Evolutionary conservation across 2,329 filamentous ascomycete genomes (phyloP).

Genomic region (Arthrobotrys iridis): DNA sequence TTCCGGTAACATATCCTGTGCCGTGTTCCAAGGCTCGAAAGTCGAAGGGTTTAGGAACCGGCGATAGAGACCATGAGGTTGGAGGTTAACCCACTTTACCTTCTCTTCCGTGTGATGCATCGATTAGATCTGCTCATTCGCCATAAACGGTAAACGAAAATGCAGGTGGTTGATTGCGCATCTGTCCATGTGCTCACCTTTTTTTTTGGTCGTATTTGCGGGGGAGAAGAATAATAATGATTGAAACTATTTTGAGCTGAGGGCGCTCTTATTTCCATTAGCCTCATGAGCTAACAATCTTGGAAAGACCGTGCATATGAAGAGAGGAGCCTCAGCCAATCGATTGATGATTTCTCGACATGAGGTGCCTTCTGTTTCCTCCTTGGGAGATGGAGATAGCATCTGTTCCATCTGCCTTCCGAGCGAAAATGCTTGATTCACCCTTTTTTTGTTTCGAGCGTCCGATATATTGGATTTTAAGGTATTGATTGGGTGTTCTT

Average conservation of each 20-base stretch:
- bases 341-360: constrained; percentile 16
- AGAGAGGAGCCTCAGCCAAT: constrained; percentile 32
- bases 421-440: not conserved
- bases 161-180: constrained; percentile 41
- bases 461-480: not conserved
- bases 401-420: constrained; percentile 3
- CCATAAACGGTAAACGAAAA: constrained; percentile 37
- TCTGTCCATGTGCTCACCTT: constrained; percentile 48
- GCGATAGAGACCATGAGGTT: constrained; percentile 2
- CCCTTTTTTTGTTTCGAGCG: not conserved
- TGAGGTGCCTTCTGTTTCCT: constrained; percentile 20
- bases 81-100: constrained; percentile 25
- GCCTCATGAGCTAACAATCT: constrained; percentile 19
- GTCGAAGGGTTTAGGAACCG: constrained; percentile 16
- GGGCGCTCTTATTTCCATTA: constrained; percentile 20
- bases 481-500: constrained; percentile 16
- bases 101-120: constrained; percentile 17
- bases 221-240: constrained; percentile 6
- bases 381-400: constrained; percentile 4
- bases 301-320: constrained; percentile 31
- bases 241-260: constrained; percentile 10
- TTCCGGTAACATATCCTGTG: constrained; percentile 27
- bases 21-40: constrained; percentile 37
- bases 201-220: constrained; percentile 6
- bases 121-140: constrained; percentile 23